Percentiles rank a stretch among this genome's conserved stretches.
Conservation (phyloP, 139 green algal species). For the Zygnema cylindricum region DNA sequence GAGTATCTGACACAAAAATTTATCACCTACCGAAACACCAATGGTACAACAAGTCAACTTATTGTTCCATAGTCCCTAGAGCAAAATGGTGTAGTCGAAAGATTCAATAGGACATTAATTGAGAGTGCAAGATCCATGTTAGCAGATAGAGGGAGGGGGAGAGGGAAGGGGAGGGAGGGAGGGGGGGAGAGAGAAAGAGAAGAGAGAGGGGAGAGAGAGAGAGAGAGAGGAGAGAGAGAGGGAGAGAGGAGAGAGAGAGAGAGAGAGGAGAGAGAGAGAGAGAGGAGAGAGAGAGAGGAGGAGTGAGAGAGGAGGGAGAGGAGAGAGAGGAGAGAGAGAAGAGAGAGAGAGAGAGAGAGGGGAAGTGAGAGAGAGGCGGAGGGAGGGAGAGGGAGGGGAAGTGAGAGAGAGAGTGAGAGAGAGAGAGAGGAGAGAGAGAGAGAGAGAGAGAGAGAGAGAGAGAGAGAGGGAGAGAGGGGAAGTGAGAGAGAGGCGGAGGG, state of each 20-base stretch:
- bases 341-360: neutral
- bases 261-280: neutral
- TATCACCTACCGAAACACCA: neutral
- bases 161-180: neutral
- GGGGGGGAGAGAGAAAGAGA: neutral
- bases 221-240: neutral
- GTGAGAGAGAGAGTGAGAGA: neutral
- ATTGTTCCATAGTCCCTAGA: neutral
- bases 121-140: neutral
- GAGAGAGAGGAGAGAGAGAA: neutral
- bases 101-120: no score
- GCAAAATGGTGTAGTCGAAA: neutral
- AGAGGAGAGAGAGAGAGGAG: neutral
- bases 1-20: neutral
- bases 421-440: neutral
- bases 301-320: neutral
- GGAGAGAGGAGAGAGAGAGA: neutral
- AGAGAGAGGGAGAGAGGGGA: neutral
- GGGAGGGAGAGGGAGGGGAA: neutral
- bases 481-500: neutral
- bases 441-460: neutral
- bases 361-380: neutral
- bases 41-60: no score
- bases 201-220: neutral
- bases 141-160: neutral